These are phyloP conservation scores for Penicillium sp. DNA, from an alignment of 2,329 filamentous ascomycete species.

Conservation along the genomic window DNA sequence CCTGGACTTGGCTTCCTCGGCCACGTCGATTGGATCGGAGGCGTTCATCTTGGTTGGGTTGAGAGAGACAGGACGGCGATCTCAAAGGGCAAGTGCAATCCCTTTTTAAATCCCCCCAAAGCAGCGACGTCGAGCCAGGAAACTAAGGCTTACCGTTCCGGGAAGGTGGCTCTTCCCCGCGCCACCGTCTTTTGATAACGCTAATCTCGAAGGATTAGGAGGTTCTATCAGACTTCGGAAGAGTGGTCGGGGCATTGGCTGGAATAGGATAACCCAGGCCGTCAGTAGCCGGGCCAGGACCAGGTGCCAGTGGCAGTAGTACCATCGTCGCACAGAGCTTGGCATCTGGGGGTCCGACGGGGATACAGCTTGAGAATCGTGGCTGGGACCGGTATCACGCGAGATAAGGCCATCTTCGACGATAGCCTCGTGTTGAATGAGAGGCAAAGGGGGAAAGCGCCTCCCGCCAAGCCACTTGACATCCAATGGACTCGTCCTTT, in stretches of 20 bases:
- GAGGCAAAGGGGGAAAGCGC: background rate
- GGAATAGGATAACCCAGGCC: background rate
- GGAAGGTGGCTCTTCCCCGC: slow-evolving; percentile 5
- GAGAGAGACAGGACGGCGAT: background rate
- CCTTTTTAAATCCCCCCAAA: background rate
- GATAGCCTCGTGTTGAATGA: background rate
- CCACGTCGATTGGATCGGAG: slow-evolving; percentile 26
- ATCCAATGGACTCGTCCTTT: background rate
- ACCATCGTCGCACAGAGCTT: background rate
- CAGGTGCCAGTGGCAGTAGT: background rate
- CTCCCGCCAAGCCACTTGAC: background rate
- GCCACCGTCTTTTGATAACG: background rate
- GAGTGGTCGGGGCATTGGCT: background rate
- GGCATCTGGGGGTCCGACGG: background rate
- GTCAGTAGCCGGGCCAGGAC: slow-evolving; percentile 9
- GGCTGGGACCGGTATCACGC: slow-evolving; percentile 9
- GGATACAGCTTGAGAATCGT: background rate
- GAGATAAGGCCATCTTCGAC: slow-evolving; percentile 6
- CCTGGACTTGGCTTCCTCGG: slow-evolving; percentile 25
- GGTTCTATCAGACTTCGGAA: background rate
- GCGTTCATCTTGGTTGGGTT: slow-evolving; percentile 21
- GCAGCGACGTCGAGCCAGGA: background rate
- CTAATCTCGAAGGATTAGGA: background rate
- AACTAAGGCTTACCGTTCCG: background rate
- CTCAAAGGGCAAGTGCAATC: background rate